A percentile compares a stretch with the other conserved stretches of the same genome.
Conservation (phyloP, 129 eudicot species). For the Cynara cardunculus region DNA sequence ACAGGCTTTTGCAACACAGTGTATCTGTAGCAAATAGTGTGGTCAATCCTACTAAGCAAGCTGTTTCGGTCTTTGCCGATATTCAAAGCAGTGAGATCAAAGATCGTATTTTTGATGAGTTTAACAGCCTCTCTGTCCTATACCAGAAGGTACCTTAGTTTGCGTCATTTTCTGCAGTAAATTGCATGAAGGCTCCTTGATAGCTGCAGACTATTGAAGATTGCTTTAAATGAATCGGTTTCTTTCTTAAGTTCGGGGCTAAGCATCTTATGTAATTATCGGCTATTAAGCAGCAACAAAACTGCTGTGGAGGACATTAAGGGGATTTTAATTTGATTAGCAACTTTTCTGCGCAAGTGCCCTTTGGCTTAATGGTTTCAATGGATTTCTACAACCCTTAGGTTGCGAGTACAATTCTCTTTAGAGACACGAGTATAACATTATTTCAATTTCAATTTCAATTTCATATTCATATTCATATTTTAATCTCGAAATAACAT, state of each 20-base stretch:
- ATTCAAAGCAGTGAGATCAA: conserved; percentile 88
- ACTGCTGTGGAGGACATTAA: not conserved
- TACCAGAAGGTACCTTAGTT: conserved; percentile 76
- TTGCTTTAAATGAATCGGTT: not conserved
- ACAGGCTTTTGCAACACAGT: conserved; percentile 75
- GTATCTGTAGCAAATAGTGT: conserved; percentile 74
- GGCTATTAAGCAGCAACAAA: not conserved
- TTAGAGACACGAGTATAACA: not conserved
- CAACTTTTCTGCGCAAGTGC: not conserved
- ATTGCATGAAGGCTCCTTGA: not conserved
- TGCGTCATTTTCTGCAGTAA: not conserved
- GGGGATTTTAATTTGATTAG: not conserved
- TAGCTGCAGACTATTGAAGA: not conserved
- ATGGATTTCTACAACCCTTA: not conserved
- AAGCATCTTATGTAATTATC: not conserved
- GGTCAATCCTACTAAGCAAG: conserved; percentile 94
- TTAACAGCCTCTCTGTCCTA: conserved; percentile 87
- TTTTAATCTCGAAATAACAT: not conserved
- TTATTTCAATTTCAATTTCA: not conserved
- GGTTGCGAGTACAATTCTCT: not conserved
- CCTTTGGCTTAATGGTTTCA: not conserved
- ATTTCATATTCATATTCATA: not conserved
- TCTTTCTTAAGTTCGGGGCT: not conserved
- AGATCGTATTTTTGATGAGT: conserved; percentile 95
- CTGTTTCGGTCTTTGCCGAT: conserved; percentile 97